Base-by-base conservation (phyloP, 805 yeast genomes). In the Yamadazyma laniorum region DNA sequence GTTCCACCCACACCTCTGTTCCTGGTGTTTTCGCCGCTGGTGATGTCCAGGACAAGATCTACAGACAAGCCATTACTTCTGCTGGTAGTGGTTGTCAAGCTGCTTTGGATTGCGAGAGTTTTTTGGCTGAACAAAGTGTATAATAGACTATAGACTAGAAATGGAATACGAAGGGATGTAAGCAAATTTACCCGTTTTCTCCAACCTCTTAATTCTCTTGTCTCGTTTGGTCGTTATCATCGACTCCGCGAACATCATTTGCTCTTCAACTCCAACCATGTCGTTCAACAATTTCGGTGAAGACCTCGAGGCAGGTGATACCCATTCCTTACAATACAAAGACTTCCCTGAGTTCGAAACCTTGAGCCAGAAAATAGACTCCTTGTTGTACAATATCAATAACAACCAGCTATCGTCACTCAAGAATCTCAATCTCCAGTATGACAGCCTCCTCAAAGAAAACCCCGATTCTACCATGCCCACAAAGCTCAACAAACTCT, bases 31-130 rank as follows among this genome's bases (percentile, higher is more conserved):
- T 85, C 53, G 99, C 99, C 44, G 99, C 99, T 43, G 99, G 99
- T 69, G 99, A 93, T 60, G 99, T 93, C 41, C 99, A 93, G 70
- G 99, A 93, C 69, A 83, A 87, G 65, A 79, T 78, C 62, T 93
- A 91, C 70, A 87, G 99, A 80, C 99, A 93, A 74, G 99, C 99
- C 42, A 88, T 93, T 59, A 93, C 99, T 29, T 89, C 97, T 63
- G 99, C 99, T n/a, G 99, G 99, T 59, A 77, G 96, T 47, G 99
- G 99, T 48, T 93, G 99, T 76, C 91, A 90, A 97, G 99, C 99
- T 55, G 99, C 95, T 44, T 77, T 93, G 45, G 98, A 93, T 56
- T 87, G 91, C 58, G 97, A 90, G 71, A 83, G 79, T 63, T 85
- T 75, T 63, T 61, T 90, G 45, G 69, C 91, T 32, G 95, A 85